These are phyloP conservation scores for Pseudonitzschia delicatissima DNA, from an alignment of 108 stramenopile genomes.

Conservation along the genomic window DNA sequence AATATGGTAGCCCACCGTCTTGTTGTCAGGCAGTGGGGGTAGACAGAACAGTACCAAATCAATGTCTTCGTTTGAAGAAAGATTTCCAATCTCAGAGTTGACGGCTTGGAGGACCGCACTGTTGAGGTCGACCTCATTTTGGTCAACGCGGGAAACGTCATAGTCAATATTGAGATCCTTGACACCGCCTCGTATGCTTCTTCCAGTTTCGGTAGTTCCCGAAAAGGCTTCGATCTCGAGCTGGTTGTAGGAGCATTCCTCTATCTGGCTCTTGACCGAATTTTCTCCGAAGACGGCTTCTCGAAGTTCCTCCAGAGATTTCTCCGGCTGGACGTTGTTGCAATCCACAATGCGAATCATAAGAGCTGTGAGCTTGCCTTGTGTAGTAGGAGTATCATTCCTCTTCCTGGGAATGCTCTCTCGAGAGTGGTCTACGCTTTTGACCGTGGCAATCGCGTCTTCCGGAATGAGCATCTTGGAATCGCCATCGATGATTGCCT, in stretches of 20 bases:
- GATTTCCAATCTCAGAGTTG: neutral
- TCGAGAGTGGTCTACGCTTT: neutral
- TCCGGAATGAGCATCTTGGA: neutral
- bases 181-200: neutral
- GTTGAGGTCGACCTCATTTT: neutral
- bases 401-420: neutral
- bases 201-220: neutral
- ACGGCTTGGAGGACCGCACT: neutral
- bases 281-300: constrained; percentile 18
- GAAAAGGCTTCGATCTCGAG: constrained; percentile 13
- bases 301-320: neutral
- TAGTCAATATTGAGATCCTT: neutral
- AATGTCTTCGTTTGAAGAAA: neutral
- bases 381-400: too few relatives aligned
- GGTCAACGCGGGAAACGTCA: constrained; percentile 19
- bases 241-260: constrained; percentile 34
- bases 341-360: neutral
- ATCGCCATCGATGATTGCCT: neutral
- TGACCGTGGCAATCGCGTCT: too few relatives aligned
- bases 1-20: constrained; percentile 28
- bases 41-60: constrained; percentile 26
- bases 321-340: neutral
- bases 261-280: neutral
- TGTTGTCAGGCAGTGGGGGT: constrained; percentile 23
- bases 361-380: neutral